These are phyloP conservation scores for Xylaria sp. DNA, from an alignment of 2,329 filamentous ascomycete genomes.

Conservation along the genomic window DNA sequence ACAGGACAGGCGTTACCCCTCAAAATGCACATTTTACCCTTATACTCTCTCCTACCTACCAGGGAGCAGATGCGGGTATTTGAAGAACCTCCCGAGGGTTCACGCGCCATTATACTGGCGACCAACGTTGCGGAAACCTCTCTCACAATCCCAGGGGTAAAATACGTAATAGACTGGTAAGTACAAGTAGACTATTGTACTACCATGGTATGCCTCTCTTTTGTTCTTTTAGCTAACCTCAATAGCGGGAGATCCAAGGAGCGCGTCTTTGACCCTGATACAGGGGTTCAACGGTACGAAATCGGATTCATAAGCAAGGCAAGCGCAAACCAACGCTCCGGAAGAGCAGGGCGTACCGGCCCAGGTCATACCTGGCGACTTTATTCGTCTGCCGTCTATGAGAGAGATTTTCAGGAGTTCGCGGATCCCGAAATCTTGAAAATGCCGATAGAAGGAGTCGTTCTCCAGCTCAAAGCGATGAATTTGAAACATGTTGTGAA, in stretches of 20 bases:
- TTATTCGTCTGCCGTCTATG: constrained; percentile 94
- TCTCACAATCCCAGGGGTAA: constrained; percentile 90
- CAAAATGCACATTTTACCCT: constrained; percentile 87
- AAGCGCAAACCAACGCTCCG: constrained; percentile 88
- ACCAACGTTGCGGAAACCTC: constrained; percentile 98
- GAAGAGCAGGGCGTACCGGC: constrained; percentile 93
- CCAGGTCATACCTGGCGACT: constrained; percentile 95
- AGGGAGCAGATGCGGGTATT: constrained; percentile 93
- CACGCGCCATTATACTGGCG: constrained; percentile 86
- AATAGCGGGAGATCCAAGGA: constrained; percentile 87
- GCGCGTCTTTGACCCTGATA: constrained; percentile 85
- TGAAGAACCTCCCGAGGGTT: constrained; percentile 82
- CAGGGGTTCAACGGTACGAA: constrained; percentile 94
- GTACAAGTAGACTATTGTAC: neutral
- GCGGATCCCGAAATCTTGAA: constrained; percentile 88
- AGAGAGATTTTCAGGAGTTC: constrained; percentile 87
- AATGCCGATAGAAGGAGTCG: constrained; percentile 92
- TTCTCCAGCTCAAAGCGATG: constrained; percentile 95
- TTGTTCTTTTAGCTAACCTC: constrained; percentile 16
- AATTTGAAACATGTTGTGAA: constrained; percentile 89
- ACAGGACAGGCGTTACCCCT: constrained; percentile 68
- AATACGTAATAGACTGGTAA: constrained; percentile 79
- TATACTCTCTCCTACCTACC: constrained; percentile 92
- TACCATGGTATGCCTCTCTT: neutral
- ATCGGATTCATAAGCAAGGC: constrained; percentile 98